Evolutionary conservation across 2,329 filamentous ascomycete genomes (phyloP).

Genomic region (Hymenoscyphus linearis): DNA sequence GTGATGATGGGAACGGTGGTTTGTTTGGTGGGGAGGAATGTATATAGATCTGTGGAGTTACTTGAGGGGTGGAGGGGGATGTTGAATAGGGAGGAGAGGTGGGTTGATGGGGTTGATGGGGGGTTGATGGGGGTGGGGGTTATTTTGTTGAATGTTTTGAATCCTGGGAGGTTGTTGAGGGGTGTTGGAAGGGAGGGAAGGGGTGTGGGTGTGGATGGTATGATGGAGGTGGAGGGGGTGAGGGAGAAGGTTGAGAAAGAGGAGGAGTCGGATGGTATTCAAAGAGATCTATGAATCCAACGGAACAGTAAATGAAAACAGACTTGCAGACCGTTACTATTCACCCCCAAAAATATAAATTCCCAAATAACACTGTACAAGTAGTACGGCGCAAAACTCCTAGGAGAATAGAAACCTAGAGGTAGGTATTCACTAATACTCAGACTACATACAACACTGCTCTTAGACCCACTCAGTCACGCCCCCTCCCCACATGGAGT

Average conservation of each 20-base stretch:
- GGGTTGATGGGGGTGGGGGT: conserved; percentile 38
- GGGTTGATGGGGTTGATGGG: conserved; percentile 39
- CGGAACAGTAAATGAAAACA: background rate
- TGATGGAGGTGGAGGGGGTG: background rate
- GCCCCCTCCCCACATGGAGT: no score
- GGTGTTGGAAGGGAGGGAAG: background rate
- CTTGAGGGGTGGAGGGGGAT: conserved; percentile 38
- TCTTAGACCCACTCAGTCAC: no score
- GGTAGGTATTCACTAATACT: no score
- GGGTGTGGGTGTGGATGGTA: background rate
- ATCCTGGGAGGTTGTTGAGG: conserved; percentile 8
- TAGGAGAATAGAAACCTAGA: no score
- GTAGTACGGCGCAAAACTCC: no score
- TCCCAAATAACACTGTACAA: no score
- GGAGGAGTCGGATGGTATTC: background rate
- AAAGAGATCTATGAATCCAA: no score
- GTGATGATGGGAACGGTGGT: conserved; percentile 33
- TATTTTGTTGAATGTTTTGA: conserved; percentile 30
- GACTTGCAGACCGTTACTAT: no score
- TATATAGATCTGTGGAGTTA: conserved; percentile 44
- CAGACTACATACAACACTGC: no score
- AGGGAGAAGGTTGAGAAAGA: background rate
- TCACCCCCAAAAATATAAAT: no score
- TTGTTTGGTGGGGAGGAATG: conserved; percentile 39
- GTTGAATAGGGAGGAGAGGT: conserved; percentile 38